Conservation (phyloP, 225 moss, liverwort and hornwort genomes). For the Sphagnum tenellum region DNA sequence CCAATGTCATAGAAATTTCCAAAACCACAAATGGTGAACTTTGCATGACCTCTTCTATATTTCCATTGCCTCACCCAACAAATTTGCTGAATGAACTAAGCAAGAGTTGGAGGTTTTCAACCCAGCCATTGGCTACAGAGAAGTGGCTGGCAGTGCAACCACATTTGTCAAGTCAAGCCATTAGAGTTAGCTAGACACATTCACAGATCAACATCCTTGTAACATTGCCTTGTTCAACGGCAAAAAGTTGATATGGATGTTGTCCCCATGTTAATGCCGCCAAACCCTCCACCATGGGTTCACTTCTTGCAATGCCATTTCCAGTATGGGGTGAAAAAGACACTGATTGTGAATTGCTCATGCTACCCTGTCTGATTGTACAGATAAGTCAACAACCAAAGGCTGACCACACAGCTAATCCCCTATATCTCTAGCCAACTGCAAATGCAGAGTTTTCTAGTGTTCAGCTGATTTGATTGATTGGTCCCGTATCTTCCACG, state of each 20-base stretch:
- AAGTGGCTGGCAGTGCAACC: no score
- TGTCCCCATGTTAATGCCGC: constrained; percentile 88
- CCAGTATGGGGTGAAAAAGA: constrained; percentile 63
- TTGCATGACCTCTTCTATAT: no score
- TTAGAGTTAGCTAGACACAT: no score
- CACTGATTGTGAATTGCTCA: constrained; percentile 85
- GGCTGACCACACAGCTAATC: constrained; percentile 93
- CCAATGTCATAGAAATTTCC: constrained; percentile 15
- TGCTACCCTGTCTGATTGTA: constrained; percentile 90
- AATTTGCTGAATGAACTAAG: no score
- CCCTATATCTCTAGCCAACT: constrained; percentile 93
- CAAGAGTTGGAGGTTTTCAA: no score
- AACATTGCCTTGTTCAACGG: constrained; percentile 77
- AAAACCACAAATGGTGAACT: no score
- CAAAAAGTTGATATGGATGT: constrained; percentile 91
- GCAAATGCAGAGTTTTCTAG: constrained; percentile 92
- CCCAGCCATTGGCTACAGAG: no score
- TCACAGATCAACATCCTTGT: constrained; percentile 7
- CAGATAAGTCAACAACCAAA: constrained; percentile 99
- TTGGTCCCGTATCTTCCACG: constrained; percentile 93
- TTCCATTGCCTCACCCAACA: no score
- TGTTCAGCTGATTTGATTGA: constrained; percentile 83
- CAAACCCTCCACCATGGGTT: constrained; percentile 93
- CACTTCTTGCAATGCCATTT: constrained; percentile 81
- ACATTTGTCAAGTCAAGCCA: no score